A percentile compares a stretch with the other conserved stretches of the same genome.
These are phyloP conservation scores for Neoascochyta sp. DNA, from an alignment of 2,329 filamentous ascomycete species.

Conservation along the genomic window DNA sequence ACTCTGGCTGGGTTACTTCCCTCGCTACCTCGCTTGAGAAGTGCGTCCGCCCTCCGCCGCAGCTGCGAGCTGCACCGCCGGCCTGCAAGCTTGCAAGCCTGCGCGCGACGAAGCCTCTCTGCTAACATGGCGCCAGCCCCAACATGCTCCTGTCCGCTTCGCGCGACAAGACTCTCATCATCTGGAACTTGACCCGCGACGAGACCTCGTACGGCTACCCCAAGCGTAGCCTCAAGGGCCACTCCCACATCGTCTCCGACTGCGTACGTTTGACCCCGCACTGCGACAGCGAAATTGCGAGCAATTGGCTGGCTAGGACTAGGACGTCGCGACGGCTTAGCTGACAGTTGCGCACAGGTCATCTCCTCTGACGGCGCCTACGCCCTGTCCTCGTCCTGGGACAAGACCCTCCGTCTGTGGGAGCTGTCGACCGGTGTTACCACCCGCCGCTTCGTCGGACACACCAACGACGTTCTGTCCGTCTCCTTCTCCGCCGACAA, in stretches of 20 bases:
- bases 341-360: conserved; percentile 59
- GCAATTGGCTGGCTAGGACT: conserved; percentile 22
- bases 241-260: conserved; percentile 99
- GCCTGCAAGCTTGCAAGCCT: too few relatives aligned
- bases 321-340: conserved; percentile 23
- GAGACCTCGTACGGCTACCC: conserved; percentile 98
- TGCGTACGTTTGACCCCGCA: conserved; percentile 67
- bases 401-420: conserved; percentile 99
- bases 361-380: conserved; percentile 99
- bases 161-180: conserved; percentile 98
- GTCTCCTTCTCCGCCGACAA: conserved; percentile 99
- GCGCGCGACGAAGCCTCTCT: conserved; percentile 10
- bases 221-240: conserved; percentile 96
- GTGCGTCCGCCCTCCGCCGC: conserved; percentile 47
- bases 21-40: conserved; percentile 99
- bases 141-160: conserved; percentile 99
- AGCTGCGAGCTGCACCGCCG: conserved; percentile 9
- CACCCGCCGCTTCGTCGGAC: conserved; percentile 96
- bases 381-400: conserved; percentile 97
- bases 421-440: conserved; percentile 96
- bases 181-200: conserved; percentile 99
- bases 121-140: conserved; percentile 59
- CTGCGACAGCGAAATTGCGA: too few relatives aligned
- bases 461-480: conserved; percentile 99
- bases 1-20: conserved; percentile 99